Base-by-base conservation (phyloP, 176 grass and related monocot genomes). In the Oryza punctata region DNA sequence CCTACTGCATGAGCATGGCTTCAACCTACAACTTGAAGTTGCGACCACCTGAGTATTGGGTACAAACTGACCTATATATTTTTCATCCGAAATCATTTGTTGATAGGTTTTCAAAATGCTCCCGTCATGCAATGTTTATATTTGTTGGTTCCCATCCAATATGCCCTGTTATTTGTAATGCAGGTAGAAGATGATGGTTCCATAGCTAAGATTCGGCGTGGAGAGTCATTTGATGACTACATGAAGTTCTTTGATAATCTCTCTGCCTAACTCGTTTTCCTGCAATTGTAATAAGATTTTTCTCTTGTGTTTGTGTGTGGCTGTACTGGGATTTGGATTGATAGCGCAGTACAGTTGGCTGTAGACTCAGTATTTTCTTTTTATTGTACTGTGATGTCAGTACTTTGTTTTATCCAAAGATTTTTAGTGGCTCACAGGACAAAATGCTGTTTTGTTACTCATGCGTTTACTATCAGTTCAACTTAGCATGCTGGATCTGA, bases 1-100 rank as follows among this genome's bases (percentile, higher is more conserved):
- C 96, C 35, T 98, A 96, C 85, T 96, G 96, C 83, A 98, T 98
- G 96, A 98, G 96, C 87, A 98, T 98, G 96, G 93, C 96, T 70
- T 98, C 96, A 67, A 98, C 93, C 4, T 98, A 98, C 69, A 98
- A 98, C 61, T 67, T 98, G 46, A 98, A 98, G 87, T 77, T 98
- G 89, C 86, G 96, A 18, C 96, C 96, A 16, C 89, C 93, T 2
- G 96, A 98, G 21, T 98, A 96, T 70, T 96, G 96, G 96, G 96
- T 98, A 97, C 23, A 3, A 46, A 77, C 19, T 78, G 15, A 37
- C 30, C 19, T 71, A 11, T 49, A 12, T 6, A 12, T 69, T 59
- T 14, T 13, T 43, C 25, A 32, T 49, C 28, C 6, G 29, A 78
- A 61, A 69, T 21, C 29, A 68, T 30, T 30, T 9, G 6, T 28